phyloP scores from a whole-genome alignment of 1,139 yeast species.

The Pichia sp. region DNA sequence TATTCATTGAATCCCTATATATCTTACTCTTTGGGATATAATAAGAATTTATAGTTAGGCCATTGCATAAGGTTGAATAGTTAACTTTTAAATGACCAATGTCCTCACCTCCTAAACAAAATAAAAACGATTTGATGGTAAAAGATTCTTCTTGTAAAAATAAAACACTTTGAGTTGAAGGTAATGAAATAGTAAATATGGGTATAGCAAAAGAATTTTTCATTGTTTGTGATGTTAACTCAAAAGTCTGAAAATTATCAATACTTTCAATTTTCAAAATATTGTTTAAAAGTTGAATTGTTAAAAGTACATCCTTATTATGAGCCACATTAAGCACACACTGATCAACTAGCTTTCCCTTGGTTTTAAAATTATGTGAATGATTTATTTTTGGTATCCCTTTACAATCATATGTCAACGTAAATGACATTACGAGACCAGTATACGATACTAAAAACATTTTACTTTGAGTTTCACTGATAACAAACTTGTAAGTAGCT shows the following conservation, averaged over 20 bases:
- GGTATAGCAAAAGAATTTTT: constrained; percentile 25
- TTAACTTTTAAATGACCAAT: constrained; percentile 15
- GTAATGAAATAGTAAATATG: constrained; percentile 21
- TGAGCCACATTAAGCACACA: constrained; percentile 5
- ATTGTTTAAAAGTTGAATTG: not conserved
- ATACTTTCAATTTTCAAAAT: constrained; percentile 4
- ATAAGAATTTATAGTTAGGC: constrained; percentile 16
- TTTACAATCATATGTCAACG: constrained; percentile 14
- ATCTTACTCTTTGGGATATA: constrained; percentile 21
- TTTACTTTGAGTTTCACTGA: not conserved
- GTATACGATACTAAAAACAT: not conserved
- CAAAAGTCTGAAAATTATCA: not conserved
- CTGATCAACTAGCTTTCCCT: not conserved
- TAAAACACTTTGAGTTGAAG: constrained; percentile 21
- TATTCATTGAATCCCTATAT: not conserved
- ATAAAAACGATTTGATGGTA: constrained; percentile 22
- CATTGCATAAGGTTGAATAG: constrained; percentile 11
- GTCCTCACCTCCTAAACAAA: constrained; percentile 24
- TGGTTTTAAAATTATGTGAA: not conserved
- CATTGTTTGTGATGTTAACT: constrained; percentile 10
- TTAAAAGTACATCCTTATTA: constrained; percentile 6
- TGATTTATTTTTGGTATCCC: constrained; percentile 4
- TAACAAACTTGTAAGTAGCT: not conserved
- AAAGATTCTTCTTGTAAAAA: constrained; percentile 21
- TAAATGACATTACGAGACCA: constrained; percentile 3